phyloP scores from a whole-genome alignment of 2,329 filamentous ascomycete genomes.

The Phialocephala sp. region DNA sequence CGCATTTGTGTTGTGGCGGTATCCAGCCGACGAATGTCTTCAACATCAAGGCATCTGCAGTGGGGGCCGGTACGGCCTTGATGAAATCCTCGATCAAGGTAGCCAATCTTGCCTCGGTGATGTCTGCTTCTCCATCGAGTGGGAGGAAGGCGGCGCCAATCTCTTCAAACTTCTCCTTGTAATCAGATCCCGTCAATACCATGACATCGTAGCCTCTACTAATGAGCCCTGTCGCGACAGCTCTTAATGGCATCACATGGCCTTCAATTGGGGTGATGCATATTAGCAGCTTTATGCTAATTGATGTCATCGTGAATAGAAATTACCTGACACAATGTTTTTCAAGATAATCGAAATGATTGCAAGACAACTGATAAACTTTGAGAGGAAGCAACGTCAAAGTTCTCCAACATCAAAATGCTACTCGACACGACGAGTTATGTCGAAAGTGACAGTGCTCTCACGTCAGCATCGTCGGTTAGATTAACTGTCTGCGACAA shows the following conservation, averaged over 20 bases:
- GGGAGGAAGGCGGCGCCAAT: slow-evolving; percentile 48
- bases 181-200: slow-evolving; percentile 48
- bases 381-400: not conserved
- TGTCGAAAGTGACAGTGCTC: no score
- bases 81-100: slow-evolving; percentile 2
- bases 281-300: slow-evolving; percentile 8
- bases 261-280: slow-evolving; percentile 24
- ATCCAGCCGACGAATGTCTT: slow-evolving; percentile 12
- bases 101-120: slow-evolving; percentile 12
- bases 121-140: slow-evolving; percentile 33
- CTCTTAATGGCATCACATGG: slow-evolving; percentile 26
- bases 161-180: slow-evolving; percentile 43
- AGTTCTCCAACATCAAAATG: not conserved
- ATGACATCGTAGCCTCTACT: slow-evolving; percentile 48
- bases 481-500: not conserved
- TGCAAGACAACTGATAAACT: not conserved
- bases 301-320: not conserved
- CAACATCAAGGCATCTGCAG: not conserved
- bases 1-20: not conserved
- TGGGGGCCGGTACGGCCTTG: not conserved
- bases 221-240: slow-evolving; percentile 32
- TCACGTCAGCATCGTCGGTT: not conserved
- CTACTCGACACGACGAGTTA: not conserved
- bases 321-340: not conserved
- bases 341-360: not conserved